These are phyloP conservation scores for Chaetothyriales sp. DNA, from an alignment of 2,329 filamentous ascomycete species.

Conservation along the genomic window DNA sequence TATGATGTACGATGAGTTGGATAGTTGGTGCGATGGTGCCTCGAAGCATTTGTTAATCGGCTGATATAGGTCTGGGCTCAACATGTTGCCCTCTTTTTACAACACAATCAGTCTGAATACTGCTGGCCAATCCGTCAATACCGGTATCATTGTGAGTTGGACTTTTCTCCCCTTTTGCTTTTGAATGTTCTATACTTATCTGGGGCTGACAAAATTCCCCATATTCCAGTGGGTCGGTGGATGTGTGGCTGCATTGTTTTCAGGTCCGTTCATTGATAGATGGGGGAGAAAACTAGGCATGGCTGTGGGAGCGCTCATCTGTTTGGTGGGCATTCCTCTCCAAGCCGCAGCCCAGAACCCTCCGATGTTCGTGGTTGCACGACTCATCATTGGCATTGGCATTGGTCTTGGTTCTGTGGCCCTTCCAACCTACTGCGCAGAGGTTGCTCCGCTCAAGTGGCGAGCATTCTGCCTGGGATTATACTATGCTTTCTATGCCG, in stretches of 20 bases:
- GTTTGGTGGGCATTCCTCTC: slow-evolving; percentile 42
- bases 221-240: slow-evolving; percentile 15
- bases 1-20: too few relatives aligned
- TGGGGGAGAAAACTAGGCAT: slow-evolving; percentile 18
- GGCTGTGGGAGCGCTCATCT: slow-evolving; percentile 30
- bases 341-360: slow-evolving; percentile 43
- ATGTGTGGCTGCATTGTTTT: slow-evolving; percentile 12
- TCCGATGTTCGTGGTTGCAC: slow-evolving; percentile 42
- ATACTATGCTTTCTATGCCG: slow-evolving; percentile 9
- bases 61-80: slow-evolving; percentile 10
- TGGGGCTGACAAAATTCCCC: too few relatives aligned
- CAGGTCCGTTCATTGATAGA: slow-evolving; percentile 16
- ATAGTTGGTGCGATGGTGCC: too few relatives aligned
- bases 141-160: slow-evolving; percentile 8
- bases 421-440: slow-evolving; percentile 8
- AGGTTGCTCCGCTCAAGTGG: slow-evolving; percentile 7
- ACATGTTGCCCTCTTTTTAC: slow-evolving; percentile 23
- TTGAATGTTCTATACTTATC: too few relatives aligned
- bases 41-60: too few relatives aligned
- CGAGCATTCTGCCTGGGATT: slow-evolving; percentile 8
- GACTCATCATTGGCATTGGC: slow-evolving; percentile 43
- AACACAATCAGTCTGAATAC: slow-evolving; percentile 23
- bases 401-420: slow-evolving; percentile 44
- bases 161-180: too few relatives aligned
- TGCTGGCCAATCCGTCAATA: slow-evolving; percentile 22